These are phyloP conservation scores for Phytophthora hibernalis DNA, from an alignment of 352 stramenopile species.

Conservation along the genomic window DNA sequence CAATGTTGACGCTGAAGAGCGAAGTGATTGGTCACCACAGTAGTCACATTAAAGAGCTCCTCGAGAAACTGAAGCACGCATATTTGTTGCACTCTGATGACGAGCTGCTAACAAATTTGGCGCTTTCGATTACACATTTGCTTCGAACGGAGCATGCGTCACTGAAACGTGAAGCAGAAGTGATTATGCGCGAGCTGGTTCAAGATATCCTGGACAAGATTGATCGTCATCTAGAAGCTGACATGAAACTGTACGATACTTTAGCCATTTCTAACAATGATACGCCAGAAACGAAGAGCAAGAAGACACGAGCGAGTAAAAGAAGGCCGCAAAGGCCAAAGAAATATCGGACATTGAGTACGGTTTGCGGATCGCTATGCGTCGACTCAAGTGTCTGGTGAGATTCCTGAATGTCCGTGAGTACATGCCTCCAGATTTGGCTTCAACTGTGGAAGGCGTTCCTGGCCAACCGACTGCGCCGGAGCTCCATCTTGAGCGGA, in stretches of 20 bases:
- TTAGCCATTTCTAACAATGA: constrained; percentile 15
- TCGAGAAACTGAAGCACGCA: constrained; percentile 80
- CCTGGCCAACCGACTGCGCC: background rate
- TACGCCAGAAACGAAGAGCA: constrained; percentile 36
- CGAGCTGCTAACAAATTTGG: constrained; percentile 69
- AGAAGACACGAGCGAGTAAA: constrained; percentile 39
- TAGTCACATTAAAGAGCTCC: constrained; percentile 67
- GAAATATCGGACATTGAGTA: constrained; percentile 77
- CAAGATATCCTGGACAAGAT: constrained; percentile 76
- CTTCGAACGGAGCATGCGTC: constrained; percentile 76
- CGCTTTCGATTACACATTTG: constrained; percentile 75
- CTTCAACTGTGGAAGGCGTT: constrained; percentile 2
- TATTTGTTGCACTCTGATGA: constrained; percentile 77
- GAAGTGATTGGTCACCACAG: constrained; percentile 78
- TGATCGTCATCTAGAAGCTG: constrained; percentile 56
- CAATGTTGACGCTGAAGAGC: constrained; percentile 65
- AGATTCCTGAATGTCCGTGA: constrained; percentile 71
- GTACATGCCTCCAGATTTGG: constrained; percentile 52
- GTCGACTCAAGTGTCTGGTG: constrained; percentile 66
- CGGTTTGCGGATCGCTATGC: constrained; percentile 64
- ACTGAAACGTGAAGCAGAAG: constrained; percentile 79
- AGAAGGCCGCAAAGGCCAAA: constrained; percentile 46
- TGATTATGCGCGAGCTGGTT: constrained; percentile 76
- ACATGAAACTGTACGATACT: constrained; percentile 48
- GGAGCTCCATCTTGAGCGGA: constrained; percentile 26